phyloP scores from a whole-genome alignment of 345 rosid genomes.

The Turnera subulata region DNA sequence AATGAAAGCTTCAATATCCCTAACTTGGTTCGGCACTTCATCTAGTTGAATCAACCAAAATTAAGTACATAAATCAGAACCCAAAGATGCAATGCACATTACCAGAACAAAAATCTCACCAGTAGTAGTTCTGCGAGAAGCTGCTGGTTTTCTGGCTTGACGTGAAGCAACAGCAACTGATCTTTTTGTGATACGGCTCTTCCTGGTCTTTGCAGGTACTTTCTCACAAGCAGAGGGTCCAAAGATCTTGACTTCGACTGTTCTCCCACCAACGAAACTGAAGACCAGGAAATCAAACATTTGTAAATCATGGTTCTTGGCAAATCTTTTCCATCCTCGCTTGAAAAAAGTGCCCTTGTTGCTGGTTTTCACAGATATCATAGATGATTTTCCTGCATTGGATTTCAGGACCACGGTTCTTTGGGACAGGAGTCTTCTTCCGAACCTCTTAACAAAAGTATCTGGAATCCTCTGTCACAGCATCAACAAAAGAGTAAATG shows the following conservation, averaged over 20 bases:
- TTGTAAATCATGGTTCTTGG: neutral
- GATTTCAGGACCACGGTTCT: neutral
- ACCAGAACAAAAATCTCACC: no score
- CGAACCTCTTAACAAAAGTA: neutral
- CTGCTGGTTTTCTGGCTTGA: no score
- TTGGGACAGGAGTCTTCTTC: neutral
- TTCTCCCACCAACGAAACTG: neutral
- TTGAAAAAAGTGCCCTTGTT: neutral
- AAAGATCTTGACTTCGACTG: neutral
- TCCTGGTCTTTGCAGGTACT: neutral
- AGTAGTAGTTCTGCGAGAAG: no score
- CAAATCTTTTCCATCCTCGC: neutral
- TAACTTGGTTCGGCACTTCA: no score
- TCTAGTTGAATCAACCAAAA: no score
- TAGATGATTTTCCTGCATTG: neutral
- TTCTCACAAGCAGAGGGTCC: neutral
- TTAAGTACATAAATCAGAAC: no score
- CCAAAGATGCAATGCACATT: no score
- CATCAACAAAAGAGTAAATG: neutral
- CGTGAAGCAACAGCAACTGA: no score
- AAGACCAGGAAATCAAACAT: neutral
- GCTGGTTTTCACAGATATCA: neutral
- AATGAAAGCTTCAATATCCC: no score
- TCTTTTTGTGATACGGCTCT: no score
- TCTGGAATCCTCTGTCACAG: neutral